A percentile compares a stretch with the other conserved stretches of the same genome.
These are phyloP conservation scores for Tuber indicum DNA, from an alignment of 495 filamentous ascomycete genomes.

Conservation along the genomic window DNA sequence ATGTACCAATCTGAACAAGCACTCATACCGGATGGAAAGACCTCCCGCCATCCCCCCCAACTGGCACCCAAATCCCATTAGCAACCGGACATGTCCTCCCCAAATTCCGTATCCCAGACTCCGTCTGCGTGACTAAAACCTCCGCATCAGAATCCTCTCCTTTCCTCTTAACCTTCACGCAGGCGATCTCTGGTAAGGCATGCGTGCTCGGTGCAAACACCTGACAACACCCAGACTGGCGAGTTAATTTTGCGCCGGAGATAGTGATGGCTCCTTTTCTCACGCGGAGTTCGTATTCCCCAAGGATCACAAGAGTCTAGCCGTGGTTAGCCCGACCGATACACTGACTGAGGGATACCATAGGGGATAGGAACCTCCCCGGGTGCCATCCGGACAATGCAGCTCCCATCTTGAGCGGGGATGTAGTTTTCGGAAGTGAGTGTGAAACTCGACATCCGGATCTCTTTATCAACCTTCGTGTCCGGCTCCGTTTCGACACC, in stretches of 20 bases:
- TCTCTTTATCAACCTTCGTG: slow-evolving; percentile 22
- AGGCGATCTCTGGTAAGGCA: slow-evolving; percentile 55
- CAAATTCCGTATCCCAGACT: slow-evolving; percentile 49
- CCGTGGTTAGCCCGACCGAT: slow-evolving; percentile 9
- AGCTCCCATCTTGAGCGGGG: slow-evolving; percentile 20
- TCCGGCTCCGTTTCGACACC: slow-evolving; percentile 21
- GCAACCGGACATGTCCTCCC: slow-evolving; percentile 54
- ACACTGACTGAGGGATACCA: neutral
- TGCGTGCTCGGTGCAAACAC: slow-evolving; percentile 61
- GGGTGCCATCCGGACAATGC: slow-evolving; percentile 10
- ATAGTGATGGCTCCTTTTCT: slow-evolving; percentile 52
- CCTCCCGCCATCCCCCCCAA: slow-evolving; percentile 36
- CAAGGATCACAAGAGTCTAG: slow-evolving; percentile 52
- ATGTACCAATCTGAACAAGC: slow-evolving; percentile 8
- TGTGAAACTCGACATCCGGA: slow-evolving; percentile 41
- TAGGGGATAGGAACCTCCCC: slow-evolving; percentile 25
- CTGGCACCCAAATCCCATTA: slow-evolving; percentile 53
- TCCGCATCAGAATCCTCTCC: slow-evolving; percentile 48
- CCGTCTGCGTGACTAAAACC: slow-evolving; percentile 46
- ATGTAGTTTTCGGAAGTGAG: slow-evolving; percentile 33
- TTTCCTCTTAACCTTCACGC: slow-evolving; percentile 41
- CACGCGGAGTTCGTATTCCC: slow-evolving; percentile 57
- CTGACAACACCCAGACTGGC: slow-evolving; percentile 42
- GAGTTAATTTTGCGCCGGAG: slow-evolving; percentile 54
- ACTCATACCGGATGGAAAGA: slow-evolving; percentile 22